These are phyloP conservation scores for Aphanomyces cochlioides DNA, from an alignment of 352 stramenopile genomes.

Conservation along the genomic window DNA sequence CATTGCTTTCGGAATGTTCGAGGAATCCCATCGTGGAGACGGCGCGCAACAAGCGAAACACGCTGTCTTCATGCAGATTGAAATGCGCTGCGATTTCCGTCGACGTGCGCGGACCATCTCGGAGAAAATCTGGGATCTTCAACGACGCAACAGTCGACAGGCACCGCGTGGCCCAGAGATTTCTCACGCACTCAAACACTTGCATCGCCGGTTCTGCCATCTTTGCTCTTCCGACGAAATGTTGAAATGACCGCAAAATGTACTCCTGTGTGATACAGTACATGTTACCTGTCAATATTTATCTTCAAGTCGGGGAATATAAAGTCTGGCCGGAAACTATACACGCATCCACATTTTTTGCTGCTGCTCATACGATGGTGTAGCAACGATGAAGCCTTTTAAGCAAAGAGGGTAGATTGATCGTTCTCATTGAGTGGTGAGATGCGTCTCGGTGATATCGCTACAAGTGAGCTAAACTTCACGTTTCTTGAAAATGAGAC, in stretches of 20 bases:
- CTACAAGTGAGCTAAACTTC: too few species aligned
- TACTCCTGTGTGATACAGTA: background rate
- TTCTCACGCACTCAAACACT: constrained; percentile 26
- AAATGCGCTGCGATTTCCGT: constrained; percentile 22
- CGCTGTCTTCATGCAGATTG: constrained; percentile 17
- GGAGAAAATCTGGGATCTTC: constrained; percentile 25
- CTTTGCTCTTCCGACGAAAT: background rate
- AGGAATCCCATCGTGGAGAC: constrained; percentile 26
- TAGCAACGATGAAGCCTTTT: too few species aligned
- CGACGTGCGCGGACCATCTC: constrained; percentile 8
- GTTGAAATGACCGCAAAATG: background rate
- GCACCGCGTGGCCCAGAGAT: constrained; percentile 19
- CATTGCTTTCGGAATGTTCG: background rate
- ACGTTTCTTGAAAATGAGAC: too few species aligned
- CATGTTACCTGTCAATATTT: background rate
- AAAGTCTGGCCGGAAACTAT: too few species aligned
- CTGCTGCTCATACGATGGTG: too few species aligned
- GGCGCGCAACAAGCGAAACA: constrained; percentile 24
- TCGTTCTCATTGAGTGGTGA: too few species aligned
- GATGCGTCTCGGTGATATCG: too few species aligned
- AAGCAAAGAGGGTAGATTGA: too few species aligned
- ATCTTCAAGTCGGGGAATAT: too few species aligned
- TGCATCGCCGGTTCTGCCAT: constrained; percentile 20
- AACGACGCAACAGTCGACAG: constrained; percentile 19
- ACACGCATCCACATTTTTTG: too few species aligned